These are phyloP conservation scores for Scopulariopsis brevicaulis DNA, from an alignment of 2,329 filamentous ascomycete genomes.

Conservation along the genomic window DNA sequence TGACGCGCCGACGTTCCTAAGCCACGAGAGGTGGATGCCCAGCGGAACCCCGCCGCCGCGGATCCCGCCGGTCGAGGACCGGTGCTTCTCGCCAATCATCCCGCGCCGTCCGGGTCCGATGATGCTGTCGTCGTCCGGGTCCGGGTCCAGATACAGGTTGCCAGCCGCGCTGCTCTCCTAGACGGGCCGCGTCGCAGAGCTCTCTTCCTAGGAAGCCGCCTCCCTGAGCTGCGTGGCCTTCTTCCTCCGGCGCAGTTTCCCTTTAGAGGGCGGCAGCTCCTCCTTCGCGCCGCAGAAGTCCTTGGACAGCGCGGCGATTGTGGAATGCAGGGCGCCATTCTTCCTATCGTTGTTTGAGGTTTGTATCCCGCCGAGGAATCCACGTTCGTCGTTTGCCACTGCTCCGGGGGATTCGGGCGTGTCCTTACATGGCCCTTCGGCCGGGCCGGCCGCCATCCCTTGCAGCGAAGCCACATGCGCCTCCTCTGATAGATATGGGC, in stretches of 20 bases:
- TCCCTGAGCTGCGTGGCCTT: background rate
- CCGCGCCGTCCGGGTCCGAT: background rate
- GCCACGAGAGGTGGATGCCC: background rate
- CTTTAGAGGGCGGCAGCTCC: background rate
- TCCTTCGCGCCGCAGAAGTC: background rate
- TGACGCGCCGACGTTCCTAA: background rate
- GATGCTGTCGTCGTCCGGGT: background rate
- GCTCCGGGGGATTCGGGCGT: background rate
- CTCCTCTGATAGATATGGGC: slow-evolving; percentile 1
- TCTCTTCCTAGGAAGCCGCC: background rate
- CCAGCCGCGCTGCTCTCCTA: background rate
- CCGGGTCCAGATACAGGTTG: background rate
- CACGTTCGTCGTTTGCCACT: background rate
- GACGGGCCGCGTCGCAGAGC: background rate
- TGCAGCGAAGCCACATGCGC: slow-evolving; percentile 2
- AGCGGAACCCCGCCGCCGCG: background rate
- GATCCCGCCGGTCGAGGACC: background rate
- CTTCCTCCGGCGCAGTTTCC: background rate
- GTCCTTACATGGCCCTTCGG: background rate
- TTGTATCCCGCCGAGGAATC: background rate
- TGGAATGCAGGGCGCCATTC: background rate
- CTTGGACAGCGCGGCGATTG: background rate
- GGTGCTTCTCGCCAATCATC: background rate
- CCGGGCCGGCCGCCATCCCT: background rate
- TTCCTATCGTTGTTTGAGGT: background rate